Percentiles rank a stretch among this genome's conserved stretches.
phyloP scores from a whole-genome alignment of 2,329 filamentous ascomycete species.

The Fusarium solani-melongenae region DNA sequence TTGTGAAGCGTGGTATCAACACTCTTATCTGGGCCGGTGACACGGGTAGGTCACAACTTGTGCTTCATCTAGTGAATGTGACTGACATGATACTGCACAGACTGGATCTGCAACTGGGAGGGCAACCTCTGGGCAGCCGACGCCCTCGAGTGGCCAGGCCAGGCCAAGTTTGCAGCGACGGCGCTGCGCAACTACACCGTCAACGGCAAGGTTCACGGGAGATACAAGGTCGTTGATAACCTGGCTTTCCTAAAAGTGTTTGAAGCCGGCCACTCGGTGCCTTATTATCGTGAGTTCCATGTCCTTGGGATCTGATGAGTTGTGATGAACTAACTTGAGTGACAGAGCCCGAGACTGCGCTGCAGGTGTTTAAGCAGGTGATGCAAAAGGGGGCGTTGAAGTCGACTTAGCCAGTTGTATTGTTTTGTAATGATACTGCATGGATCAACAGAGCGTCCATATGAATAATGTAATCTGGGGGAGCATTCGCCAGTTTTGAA shows the following conservation, averaged over 20 bases:
- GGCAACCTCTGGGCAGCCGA: conserved; percentile 61
- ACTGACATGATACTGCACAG: conserved; percentile 39
- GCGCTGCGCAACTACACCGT: conserved; percentile 58
- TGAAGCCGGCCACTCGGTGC: conserved; percentile 67
- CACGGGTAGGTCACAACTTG: conserved; percentile 42
- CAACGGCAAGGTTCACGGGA: conserved; percentile 57
- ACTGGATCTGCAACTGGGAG: conserved; percentile 69
- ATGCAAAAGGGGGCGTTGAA: conserved; percentile 39
- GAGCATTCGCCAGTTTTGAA: not conserved
- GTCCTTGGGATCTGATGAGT: no score
- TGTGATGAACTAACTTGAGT: conserved; percentile 4
- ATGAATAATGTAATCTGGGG: not conserved
- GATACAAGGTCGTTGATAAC: conserved; percentile 64
- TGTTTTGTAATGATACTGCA: not conserved
- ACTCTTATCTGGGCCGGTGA: conserved; percentile 67
- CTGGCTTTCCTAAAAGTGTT: conserved; percentile 69
- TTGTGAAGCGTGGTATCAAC: conserved; percentile 60
- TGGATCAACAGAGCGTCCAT: not conserved
- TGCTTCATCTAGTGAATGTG: not conserved
- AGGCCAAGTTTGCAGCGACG: conserved; percentile 51
- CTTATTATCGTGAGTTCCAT: conserved; percentile 53
- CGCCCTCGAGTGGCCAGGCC: conserved; percentile 55
- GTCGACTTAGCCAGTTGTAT: conserved; percentile 22
- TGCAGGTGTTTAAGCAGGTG: conserved; percentile 43
- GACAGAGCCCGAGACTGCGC: conserved; percentile 41